Percentiles rank a stretch among this genome's conserved stretches.
These are phyloP conservation scores for Cyberlindnera galapagoensis DNA, from an alignment of 805 yeast species.

Conservation along the genomic window DNA sequence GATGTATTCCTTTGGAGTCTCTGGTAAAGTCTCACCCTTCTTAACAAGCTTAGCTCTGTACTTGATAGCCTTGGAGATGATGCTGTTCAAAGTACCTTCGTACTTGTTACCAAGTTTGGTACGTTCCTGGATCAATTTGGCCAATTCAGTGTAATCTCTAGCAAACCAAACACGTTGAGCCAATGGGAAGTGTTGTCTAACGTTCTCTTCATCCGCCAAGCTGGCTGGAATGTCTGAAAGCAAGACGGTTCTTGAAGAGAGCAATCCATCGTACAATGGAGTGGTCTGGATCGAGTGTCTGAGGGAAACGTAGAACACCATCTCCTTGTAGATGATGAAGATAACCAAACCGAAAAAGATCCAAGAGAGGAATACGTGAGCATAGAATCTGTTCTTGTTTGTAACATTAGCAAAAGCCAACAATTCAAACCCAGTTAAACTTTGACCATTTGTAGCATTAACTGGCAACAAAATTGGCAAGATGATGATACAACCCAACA, in stretches of 20 bases:
- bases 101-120: constrained; percentile 51
- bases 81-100: constrained; percentile 60
- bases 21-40: constrained; percentile 46
- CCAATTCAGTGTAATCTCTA: constrained; percentile 53
- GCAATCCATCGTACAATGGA: constrained; percentile 62
- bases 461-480: constrained; percentile 63
- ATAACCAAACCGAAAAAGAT: constrained; percentile 58
- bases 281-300: constrained; percentile 71
- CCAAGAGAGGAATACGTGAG: constrained; percentile 77
- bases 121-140: constrained; percentile 55
- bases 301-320: constrained; percentile 62
- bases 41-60: constrained; percentile 48
- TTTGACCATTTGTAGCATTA: constrained; percentile 62
- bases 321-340: constrained; percentile 65
- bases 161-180: constrained; percentile 55
- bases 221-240: constrained; percentile 54
- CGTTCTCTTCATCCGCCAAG: constrained; percentile 39
- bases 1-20: constrained; percentile 59
- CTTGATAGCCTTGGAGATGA: constrained; percentile 53
- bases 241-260: constrained; percentile 66
- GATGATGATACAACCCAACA: constrained; percentile 15
- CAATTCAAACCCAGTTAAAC: constrained; percentile 52
- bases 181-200: constrained; percentile 58
- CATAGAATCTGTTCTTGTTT: constrained; percentile 59
- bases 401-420: constrained; percentile 58